A percentile compares a stretch with the other conserved stretches of the same genome.
These are phyloP conservation scores for Physaria fendleri DNA, from an alignment of 345 rosid genomes.

Conservation along the genomic window DNA sequence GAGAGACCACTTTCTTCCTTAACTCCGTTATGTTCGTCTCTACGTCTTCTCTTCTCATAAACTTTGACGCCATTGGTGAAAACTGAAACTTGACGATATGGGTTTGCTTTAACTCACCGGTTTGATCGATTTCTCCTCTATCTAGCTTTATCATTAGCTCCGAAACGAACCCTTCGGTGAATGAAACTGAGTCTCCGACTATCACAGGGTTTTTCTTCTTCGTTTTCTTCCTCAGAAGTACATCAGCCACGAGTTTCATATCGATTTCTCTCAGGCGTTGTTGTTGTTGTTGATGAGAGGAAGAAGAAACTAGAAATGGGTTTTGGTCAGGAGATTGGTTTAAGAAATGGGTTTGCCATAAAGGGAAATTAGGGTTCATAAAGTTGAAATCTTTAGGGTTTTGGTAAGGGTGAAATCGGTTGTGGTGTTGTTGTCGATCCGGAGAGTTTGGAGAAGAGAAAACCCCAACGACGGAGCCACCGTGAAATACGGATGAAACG, in stretches of 20 bases:
- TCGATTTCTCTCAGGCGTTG: slow-evolving; percentile 45
- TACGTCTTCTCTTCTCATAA: slow-evolving; percentile 69
- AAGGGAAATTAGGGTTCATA: slow-evolving; percentile 37
- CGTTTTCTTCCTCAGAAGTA: slow-evolving; percentile 47
- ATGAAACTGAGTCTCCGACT: slow-evolving; percentile 59
- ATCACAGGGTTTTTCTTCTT: slow-evolving; percentile 63
- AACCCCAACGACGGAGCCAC: slow-evolving; percentile 50
- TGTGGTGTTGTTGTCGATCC: slow-evolving; percentile 23
- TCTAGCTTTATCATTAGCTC: slow-evolving; percentile 56
- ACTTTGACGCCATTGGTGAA: slow-evolving; percentile 52
- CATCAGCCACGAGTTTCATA: slow-evolving; percentile 56
- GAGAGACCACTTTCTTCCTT: slow-evolving; percentile 48
- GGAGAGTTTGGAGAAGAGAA: slow-evolving; percentile 87
- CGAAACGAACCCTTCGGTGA: slow-evolving; percentile 45
- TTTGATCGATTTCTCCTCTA: slow-evolving; percentile 58
- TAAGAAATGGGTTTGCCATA: slow-evolving; percentile 64
- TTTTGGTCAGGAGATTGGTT: slow-evolving; percentile 43
- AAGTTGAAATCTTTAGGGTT: slow-evolving; percentile 34
- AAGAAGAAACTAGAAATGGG: slow-evolving; percentile 33
- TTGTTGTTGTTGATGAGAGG: slow-evolving; percentile 12
- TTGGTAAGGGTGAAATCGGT: slow-evolving; percentile 24
- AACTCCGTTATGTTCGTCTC: slow-evolving; percentile 52
- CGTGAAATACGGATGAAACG: slow-evolving; percentile 51
- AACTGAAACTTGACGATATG: slow-evolving; percentile 61
- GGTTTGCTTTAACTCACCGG: slow-evolving; percentile 41